Conservation (phyloP, 2,329 filamentous ascomycete species). For the Dichotomopilus funicola region DNA sequence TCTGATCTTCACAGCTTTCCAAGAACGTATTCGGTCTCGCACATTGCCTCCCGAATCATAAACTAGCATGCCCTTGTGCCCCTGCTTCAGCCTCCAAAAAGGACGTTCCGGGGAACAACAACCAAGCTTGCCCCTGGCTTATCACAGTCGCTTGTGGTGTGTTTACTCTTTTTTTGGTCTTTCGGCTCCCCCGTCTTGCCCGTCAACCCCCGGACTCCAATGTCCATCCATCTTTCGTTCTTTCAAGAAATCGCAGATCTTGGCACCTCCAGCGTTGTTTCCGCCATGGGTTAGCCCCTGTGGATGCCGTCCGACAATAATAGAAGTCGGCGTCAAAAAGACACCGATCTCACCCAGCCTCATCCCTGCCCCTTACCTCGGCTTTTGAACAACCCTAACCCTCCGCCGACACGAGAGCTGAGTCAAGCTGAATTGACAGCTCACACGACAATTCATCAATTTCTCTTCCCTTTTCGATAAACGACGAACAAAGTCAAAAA, state of each 20-base stretch:
- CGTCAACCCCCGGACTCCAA: not conserved
- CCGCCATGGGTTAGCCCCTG: not conserved
- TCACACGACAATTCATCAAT: not conserved
- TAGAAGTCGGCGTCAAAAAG: constrained; percentile 6
- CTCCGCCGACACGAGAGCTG: not conserved
- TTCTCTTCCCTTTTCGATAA: not conserved
- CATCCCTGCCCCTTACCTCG: not conserved
- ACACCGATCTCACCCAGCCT: constrained; percentile 6
- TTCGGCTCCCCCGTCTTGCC: not conserved
- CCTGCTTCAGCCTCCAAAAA: too few species aligned
- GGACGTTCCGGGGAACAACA: not conserved
- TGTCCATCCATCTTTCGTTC: not conserved
- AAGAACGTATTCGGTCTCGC: too few species aligned
- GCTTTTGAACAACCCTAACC: constrained; percentile 2
- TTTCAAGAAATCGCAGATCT: not conserved
- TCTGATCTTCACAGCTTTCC: not conserved
- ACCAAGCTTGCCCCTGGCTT: constrained; percentile 3
- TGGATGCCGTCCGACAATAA: constrained; percentile 1
- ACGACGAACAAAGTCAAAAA: not conserved
- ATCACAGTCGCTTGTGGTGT: not conserved
- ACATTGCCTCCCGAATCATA: too few species aligned
- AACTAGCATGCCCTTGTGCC: too few species aligned
- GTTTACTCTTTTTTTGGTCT: not conserved
- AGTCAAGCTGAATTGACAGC: too few species aligned
- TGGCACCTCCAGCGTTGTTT: not conserved